Evolutionary conservation across 805 yeast genomes (phyloP).

Genomic region (Yamadazyma olivae): DNA sequence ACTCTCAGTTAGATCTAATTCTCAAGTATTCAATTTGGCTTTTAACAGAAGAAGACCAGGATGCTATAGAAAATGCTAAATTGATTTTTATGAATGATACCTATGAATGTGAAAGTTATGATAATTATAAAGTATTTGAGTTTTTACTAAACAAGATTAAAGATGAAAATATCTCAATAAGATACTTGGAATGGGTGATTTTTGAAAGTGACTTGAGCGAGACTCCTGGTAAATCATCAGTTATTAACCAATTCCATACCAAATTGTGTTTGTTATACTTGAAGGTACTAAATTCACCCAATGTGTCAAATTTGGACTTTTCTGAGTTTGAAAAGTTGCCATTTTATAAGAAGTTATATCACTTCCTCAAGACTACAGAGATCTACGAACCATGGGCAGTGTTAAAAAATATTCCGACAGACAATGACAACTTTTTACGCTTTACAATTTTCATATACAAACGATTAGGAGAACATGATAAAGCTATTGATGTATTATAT

Average conservation of each 20-base stretch:
- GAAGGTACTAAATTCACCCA: constrained; percentile 16
- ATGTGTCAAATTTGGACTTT: constrained; percentile 4
- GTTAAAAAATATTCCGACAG: constrained; percentile 29
- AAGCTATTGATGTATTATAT: constrained; percentile 60
- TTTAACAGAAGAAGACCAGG: constrained; percentile 25
- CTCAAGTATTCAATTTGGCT: constrained; percentile 57
- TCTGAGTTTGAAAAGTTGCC: constrained; percentile 10
- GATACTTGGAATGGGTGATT: constrained; percentile 47
- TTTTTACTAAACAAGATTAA: constrained; percentile 36
- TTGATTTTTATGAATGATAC: constrained; percentile 66
- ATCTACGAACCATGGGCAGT: constrained; percentile 38
- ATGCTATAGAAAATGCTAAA: constrained; percentile 33
- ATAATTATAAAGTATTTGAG: constrained; percentile 51
- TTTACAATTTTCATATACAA: constrained; percentile 58
- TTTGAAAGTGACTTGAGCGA: constrained; percentile 32
- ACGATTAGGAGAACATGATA: constrained; percentile 56
- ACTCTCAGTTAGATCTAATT: constrained; percentile 49
- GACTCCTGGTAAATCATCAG: constrained; percentile 11
- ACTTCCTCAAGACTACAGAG: constrained; percentile 27
- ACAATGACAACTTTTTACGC: constrained; percentile 32
- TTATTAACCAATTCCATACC: constrained; percentile 30
- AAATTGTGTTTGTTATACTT: constrained; percentile 32
- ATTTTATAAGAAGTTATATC: constrained; percentile 28
- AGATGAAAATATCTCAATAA: constrained; percentile 19
- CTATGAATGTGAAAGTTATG: constrained; percentile 55